A percentile compares a stretch with the other conserved stretches of the same genome.
Conservation (phyloP, 2,329 filamentous ascomycete species). For the Whalleya microplaca region DNA sequence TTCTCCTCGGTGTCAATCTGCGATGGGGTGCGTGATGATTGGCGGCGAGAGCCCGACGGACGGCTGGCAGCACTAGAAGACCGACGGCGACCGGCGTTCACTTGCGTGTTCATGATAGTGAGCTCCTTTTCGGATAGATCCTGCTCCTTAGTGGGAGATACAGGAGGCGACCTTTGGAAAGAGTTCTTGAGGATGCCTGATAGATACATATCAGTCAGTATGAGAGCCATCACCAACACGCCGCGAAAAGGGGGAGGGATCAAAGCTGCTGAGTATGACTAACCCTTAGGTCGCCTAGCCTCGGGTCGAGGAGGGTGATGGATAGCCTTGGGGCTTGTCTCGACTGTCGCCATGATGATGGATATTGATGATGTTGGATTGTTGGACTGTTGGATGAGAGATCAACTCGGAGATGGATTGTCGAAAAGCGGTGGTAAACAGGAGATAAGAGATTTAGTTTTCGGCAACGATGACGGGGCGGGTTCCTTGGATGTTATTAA, state of each 20-base stretch:
- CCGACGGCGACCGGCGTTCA: conserved; percentile 87
- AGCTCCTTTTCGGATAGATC: conserved; percentile 79
- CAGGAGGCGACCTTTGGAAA: conserved; percentile 64
- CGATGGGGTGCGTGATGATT: conserved; percentile 58
- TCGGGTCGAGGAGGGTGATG: conserved; percentile 26
- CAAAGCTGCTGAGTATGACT: conserved; percentile 12
- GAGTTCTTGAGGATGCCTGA: conserved; percentile 94
- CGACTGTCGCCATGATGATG: conserved; percentile 37
- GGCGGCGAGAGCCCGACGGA: conserved; percentile 69
- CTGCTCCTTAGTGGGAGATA: conserved; percentile 53
- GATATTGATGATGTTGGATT: conserved; percentile 1
- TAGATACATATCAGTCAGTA: conserved; percentile 8
- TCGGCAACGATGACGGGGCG: too few species aligned
- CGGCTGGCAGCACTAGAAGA: conserved; percentile 75
- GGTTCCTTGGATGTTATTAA: too few species aligned
- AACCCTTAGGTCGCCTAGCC: conserved; percentile 38
- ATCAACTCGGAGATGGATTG: too few species aligned
- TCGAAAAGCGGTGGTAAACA: too few species aligned
- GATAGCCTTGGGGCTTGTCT: conserved; percentile 31
- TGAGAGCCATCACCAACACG: not conserved
- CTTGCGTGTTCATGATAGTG: conserved; percentile 90
- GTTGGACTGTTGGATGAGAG: too few species aligned
- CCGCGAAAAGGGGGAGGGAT: not conserved
- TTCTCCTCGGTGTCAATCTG: conserved; percentile 53
- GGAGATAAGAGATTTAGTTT: too few species aligned